These are phyloP conservation scores for Sphagnum tenellum DNA, from an alignment of 225 moss, liverwort and hornwort species.

Conservation along the genomic window DNA sequence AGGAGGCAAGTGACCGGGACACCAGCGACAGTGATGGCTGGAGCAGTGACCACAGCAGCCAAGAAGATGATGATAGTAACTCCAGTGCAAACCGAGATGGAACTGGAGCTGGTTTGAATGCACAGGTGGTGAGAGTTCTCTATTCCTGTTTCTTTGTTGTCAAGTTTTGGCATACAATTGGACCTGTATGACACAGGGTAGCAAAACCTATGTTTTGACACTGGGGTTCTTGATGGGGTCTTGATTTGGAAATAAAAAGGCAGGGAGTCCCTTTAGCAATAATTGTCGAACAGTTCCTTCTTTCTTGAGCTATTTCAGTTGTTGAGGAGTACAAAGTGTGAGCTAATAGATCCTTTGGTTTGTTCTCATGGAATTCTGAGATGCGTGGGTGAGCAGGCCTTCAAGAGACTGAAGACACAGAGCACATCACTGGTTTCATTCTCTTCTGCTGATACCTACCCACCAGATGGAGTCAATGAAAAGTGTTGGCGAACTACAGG, in stretches of 20 bases:
- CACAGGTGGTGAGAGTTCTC: conserved; percentile 2
- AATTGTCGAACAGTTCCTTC: too few relatives aligned
- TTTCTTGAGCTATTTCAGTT: too few relatives aligned
- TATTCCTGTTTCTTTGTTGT: too few relatives aligned
- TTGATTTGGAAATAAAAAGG: too few relatives aligned
- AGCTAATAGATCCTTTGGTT: too few relatives aligned
- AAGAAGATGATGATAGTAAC: conserved; percentile 34
- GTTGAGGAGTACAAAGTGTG: too few relatives aligned
- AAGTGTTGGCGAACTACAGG: conserved; percentile 35
- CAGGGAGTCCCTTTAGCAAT: too few relatives aligned
- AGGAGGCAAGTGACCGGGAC: conserved; percentile 32
- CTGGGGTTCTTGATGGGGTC: too few relatives aligned
- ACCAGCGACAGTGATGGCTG: conserved; percentile 43
- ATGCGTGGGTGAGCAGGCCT: conserved; percentile 8
- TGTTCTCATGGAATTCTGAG: background rate
- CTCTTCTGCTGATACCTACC: conserved; percentile 29
- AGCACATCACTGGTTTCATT: conserved; percentile 32
- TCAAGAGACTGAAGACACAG: conserved; percentile 27
- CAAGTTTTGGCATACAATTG: too few relatives aligned
- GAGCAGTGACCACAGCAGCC: conserved; percentile 44
- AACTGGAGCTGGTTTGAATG: conserved; percentile 19
- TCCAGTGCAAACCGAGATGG: conserved; percentile 24
- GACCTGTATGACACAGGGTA: too few relatives aligned
- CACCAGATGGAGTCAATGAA: conserved; percentile 22
- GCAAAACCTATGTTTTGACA: too few relatives aligned